Evolutionary conservation across 2,329 filamentous ascomycete species (phyloP), one percentile per base, ranked within the genome.

Genomic region (Chaetoscypha palmicola): DNA sequence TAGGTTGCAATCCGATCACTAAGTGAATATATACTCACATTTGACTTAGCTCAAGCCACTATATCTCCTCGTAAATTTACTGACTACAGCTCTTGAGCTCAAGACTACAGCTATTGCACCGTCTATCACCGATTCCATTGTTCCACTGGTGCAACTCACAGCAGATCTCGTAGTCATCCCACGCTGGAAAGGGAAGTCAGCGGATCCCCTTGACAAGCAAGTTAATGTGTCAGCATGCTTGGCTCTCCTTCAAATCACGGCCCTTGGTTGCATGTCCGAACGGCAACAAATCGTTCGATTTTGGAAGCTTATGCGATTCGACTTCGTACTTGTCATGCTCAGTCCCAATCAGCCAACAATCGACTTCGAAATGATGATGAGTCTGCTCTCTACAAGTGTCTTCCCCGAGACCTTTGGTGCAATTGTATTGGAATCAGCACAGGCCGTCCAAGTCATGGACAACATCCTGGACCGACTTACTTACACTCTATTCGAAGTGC

Each of bases 271-370:
- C 51, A 67, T 68, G 5, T 59, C 57, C 4, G 50, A 64, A 31
- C 68, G 26, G 11, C 46, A 57, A 28, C 33, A 61, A 30, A 62
- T 60, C 19, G 46, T 58, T 12, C 61, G 58, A 8, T 85, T 89
- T 55, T 92, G 86, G 86, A 73, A 70, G 47, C 64, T 71, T 28
- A 76, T 89, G 48, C 74, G 81, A 3, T 73, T 79, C 19, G 76
- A 84, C 34, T 80, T 84, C 50, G 73, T 83, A 8, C 64, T 86
- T 10, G 68, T 85, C 43, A 74, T 86, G 54, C 70, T 91, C 1
- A 80, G 76, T 47, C 76, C 76, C 22, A 80, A 79, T 43, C 83
- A 89, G 48, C 74, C 76, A 1, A 65, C 78, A 0, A 62, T 68
- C 1, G 79, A 87, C 38, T 81, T 86, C 41, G 65, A 76, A 1